A percentile compares a stretch with the other conserved stretches of the same genome.
These are phyloP conservation scores for Dictyostelium firmibasis DNA, from an alignment of 78 protist species.

Conservation along the genomic window DNA sequence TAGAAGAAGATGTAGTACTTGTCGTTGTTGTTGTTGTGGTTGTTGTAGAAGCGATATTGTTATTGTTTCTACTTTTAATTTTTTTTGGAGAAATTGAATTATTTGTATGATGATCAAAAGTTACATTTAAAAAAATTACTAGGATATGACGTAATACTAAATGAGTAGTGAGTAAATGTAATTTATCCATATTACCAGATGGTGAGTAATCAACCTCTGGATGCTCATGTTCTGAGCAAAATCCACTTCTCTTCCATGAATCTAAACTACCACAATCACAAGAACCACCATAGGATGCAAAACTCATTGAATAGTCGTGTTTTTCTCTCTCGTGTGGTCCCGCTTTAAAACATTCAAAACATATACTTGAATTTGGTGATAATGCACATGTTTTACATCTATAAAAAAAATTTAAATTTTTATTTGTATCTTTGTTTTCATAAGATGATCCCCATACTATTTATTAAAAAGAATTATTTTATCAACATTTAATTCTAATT, in stretches of 20 bases:
- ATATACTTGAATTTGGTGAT: constrained; percentile 65
- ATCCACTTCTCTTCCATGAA: constrained; percentile 53
- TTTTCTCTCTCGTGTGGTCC: constrained; percentile 76
- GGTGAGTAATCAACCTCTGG: constrained; percentile 41
- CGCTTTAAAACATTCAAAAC: constrained; percentile 67
- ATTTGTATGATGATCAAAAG: not conserved
- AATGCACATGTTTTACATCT: constrained; percentile 76
- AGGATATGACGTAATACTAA: constrained; percentile 26
- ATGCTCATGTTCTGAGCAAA: constrained; percentile 41
- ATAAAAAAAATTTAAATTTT: constrained; percentile 25
- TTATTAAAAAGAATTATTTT: not conserved
- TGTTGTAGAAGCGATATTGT: not conserved
- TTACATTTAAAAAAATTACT: not conserved
- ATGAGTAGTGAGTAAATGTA: constrained; percentile 23
- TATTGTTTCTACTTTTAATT: not conserved
- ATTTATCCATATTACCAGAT: constrained; percentile 17
- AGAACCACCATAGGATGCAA: constrained; percentile 62
- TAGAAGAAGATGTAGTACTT: not conserved
- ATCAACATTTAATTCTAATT: too few relatives aligned
- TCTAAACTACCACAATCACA: constrained; percentile 71
- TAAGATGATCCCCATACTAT: constrained; percentile 64
- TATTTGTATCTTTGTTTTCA: not conserved
- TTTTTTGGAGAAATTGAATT: not conserved
- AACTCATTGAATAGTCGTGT: constrained; percentile 60
- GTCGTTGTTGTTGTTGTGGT: not conserved